A percentile compares a stretch with the other conserved stretches of the same genome.
These are phyloP conservation scores for Ascoidea rubescens DNA, from an alignment of 805 yeast species.

Conservation along the genomic window DNA sequence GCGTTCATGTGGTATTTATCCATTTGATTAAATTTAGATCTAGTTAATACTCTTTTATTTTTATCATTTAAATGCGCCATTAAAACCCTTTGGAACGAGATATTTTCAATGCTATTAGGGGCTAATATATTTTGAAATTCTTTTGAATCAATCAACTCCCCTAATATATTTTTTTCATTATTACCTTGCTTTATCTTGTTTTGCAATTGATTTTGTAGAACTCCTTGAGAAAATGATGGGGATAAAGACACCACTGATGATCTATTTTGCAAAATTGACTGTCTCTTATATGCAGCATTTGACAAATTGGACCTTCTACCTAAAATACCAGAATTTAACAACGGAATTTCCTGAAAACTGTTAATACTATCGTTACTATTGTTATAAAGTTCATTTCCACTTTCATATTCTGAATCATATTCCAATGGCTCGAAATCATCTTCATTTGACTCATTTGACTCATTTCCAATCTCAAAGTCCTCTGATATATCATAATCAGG, in stretches of 20 bases:
- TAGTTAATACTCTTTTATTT: conserved; percentile 18
- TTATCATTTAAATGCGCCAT: conserved; percentile 11
- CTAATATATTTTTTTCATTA: conserved; percentile 2
- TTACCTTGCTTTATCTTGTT: conserved; percentile 1
- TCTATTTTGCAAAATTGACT: neutral
- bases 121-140: conserved; percentile 16
- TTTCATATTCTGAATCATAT: conserved; percentile 17
- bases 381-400: conserved; percentile 13
- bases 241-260: neutral
- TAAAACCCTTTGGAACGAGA: conserved; percentile 8
- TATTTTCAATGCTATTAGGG: conserved; percentile 16
- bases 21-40: conserved; percentile 19
- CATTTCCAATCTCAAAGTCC: conserved; percentile 16
- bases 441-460: conserved; percentile 11
- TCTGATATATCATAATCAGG: conserved; percentile 25
- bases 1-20: conserved; percentile 15
- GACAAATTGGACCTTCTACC: too few species aligned
- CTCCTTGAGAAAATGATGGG: too few species aligned
- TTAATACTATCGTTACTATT: conserved; percentile 3
- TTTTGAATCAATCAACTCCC: conserved; percentile 12
- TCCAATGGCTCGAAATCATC: conserved; percentile 18
- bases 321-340: neutral
- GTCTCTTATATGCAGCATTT: neutral
- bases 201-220: neutral
- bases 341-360: conserved; percentile 1